Percentiles rank a stretch among this genome's conserved stretches.
phyloP scores from a whole-genome alignment of 1,139 yeast species.

The Debaryomycetaceae sp. region DNA sequence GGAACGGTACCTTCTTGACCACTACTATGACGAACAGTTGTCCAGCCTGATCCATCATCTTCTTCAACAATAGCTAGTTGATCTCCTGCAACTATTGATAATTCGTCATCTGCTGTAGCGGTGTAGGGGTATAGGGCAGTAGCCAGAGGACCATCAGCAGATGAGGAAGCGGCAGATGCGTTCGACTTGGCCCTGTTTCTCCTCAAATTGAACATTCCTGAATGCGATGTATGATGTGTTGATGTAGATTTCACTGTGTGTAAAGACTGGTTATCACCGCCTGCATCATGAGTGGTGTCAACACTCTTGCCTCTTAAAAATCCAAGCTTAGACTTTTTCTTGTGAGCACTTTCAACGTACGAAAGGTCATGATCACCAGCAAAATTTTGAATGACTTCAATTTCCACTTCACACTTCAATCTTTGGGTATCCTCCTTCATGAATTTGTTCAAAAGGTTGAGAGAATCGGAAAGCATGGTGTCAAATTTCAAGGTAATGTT shows the following conservation, averaged over 20 bases:
- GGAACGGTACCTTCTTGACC: constrained; percentile 79
- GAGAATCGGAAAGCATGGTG: constrained; percentile 51
- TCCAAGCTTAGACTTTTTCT: constrained; percentile 57
- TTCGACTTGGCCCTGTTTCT: constrained; percentile 28
- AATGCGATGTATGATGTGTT: constrained; percentile 21
- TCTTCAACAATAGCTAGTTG: constrained; percentile 51
- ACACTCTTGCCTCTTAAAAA: constrained; percentile 34
- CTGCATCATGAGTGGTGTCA: constrained; percentile 12
- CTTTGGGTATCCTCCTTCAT: constrained; percentile 72
- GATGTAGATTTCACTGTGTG: constrained; percentile 31
- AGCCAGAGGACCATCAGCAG: constrained; percentile 15
- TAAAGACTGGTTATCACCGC: constrained; percentile 25
- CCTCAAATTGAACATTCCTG: constrained; percentile 39
- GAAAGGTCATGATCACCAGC: constrained; percentile 74
- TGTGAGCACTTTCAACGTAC: constrained; percentile 37
- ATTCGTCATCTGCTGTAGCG: constrained; percentile 76
- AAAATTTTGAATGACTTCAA: constrained; percentile 84
- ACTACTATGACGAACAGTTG: constrained; percentile 44
- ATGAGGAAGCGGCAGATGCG: constrained; percentile 16
- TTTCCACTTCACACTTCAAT: constrained; percentile 76
- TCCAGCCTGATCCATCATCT: constrained; percentile 97
- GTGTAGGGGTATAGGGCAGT: constrained; percentile 64
- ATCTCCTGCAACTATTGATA: constrained; percentile 61
- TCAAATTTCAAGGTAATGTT: constrained; percentile 48
- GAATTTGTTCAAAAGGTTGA: constrained; percentile 57